Conservation (phyloP, 495 filamentous ascomycete species). For the Tuber melanosporum region DNA sequence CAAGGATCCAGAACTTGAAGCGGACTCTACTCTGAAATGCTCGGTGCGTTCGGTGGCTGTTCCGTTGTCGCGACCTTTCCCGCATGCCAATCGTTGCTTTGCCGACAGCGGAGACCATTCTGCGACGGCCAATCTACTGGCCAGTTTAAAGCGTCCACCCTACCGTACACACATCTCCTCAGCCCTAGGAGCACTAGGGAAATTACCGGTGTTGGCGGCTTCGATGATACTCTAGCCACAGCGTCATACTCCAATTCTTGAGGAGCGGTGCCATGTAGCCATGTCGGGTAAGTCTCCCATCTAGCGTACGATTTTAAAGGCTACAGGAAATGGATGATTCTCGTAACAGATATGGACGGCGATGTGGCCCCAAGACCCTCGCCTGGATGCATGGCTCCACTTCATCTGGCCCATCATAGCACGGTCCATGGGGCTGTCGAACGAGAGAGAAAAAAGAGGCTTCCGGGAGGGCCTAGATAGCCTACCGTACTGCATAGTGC, state of each 20-base stretch:
- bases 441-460: background rate
- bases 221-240: background rate
- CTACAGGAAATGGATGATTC: background rate
- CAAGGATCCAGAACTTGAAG: background rate
- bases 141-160: background rate
- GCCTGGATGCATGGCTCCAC: background rate
- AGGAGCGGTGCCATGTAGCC: background rate
- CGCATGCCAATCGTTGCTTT: background rate
- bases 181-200: background rate
- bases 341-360: background rate
- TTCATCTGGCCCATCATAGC: background rate
- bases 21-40: background rate
- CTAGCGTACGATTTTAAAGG: background rate
- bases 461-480: background rate
- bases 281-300: background rate
- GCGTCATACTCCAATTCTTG: background rate
- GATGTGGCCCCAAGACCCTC: background rate
- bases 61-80: background rate
- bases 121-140: background rate
- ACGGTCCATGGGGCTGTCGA: background rate
- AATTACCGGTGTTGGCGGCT: background rate
- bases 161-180: background rate
- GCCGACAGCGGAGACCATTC: background rate
- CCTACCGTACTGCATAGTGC: background rate
- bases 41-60: background rate